phyloP scores from a whole-genome alignment of 2,329 filamentous ascomycete genomes.

The Teratosphaeria viscida region DNA sequence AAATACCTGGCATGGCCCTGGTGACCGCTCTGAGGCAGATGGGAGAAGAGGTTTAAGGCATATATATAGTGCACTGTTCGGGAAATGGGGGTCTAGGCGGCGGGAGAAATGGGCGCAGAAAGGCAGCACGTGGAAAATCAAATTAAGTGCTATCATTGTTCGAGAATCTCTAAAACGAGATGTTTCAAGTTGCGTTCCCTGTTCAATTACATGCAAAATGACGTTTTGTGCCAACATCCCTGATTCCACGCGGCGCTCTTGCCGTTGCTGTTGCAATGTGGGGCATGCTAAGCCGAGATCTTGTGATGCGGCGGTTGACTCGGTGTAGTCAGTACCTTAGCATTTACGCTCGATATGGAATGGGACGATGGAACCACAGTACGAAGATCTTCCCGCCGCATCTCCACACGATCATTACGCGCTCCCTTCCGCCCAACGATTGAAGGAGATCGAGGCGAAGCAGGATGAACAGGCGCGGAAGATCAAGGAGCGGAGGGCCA shows the following conservation, averaged over 20 bases:
- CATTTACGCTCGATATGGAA: neutral
- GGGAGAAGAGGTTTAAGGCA: too few species aligned
- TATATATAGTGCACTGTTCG: too few species aligned
- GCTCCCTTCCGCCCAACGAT: conserved; percentile 22
- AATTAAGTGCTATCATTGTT: neutral
- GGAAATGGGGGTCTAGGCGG: too few species aligned
- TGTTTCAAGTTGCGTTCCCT: neutral
- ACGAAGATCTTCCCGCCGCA: neutral
- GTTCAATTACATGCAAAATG: neutral
- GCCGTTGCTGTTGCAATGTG: neutral
- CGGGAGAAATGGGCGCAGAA: too few species aligned
- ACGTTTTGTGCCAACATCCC: neutral
- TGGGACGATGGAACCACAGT: neutral
- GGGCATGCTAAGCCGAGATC: neutral
- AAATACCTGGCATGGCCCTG: neutral
- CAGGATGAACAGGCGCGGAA: conserved; percentile 22
- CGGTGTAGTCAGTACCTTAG: neutral
- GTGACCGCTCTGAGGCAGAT: neutral
- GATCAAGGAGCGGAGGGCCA: conserved; percentile 12
- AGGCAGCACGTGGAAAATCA: too few species aligned
- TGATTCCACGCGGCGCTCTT: neutral
- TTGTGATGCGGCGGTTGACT: neutral
- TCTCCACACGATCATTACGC: neutral
- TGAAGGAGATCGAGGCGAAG: conserved; percentile 23
- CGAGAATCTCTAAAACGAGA: neutral